Conservation (phyloP, 2,329 filamentous ascomycete genomes). For the Epichloe brachyelytri region DNA sequence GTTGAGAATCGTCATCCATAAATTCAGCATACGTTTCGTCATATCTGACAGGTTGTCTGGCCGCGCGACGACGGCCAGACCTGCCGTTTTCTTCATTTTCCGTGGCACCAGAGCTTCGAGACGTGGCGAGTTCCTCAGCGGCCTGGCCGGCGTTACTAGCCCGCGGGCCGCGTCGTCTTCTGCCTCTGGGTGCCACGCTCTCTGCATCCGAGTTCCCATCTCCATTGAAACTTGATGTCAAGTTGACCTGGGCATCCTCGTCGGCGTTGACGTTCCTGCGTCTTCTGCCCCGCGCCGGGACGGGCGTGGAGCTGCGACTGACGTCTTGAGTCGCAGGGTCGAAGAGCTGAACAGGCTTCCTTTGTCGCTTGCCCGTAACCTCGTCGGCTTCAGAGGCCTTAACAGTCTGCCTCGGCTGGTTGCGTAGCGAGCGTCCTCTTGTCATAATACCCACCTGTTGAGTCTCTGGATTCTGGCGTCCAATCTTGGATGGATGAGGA, state of each 20-base stretch:
- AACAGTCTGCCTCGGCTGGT: conserved; percentile 43
- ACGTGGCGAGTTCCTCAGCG: conserved; percentile 12
- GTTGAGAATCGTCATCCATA: conserved; percentile 10
- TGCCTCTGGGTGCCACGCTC: conserved; percentile 14
- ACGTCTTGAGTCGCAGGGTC: conserved; percentile 37
- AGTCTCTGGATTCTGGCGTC: conserved; percentile 43
- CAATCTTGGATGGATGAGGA: conserved; percentile 41
- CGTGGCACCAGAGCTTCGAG: conserved; percentile 7
- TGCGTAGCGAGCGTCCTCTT: conserved; percentile 38
- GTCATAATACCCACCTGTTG: conserved; percentile 39
- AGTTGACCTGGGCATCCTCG: conserved; percentile 14
- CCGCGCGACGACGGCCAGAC: conserved; percentile 8
- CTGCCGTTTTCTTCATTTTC: conserved; percentile 5
- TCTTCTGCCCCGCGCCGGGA: conserved; percentile 18
- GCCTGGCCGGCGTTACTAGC: conserved; percentile 13
- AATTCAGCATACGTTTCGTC: conserved; percentile 6
- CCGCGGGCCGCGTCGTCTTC: conserved; percentile 19
- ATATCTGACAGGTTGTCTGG: conserved; percentile 5
- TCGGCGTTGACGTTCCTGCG: conserved; percentile 19
- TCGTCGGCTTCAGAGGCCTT: conserved; percentile 44
- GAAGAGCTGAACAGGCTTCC: conserved; percentile 37
- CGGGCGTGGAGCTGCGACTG: conserved; percentile 40
- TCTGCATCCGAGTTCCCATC: conserved; percentile 21
- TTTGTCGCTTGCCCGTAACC: conserved; percentile 38
- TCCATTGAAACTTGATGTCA: conserved; percentile 21